Evolutionary conservation across 352 stramenopile genomes (phyloP).

Genomic region (Pythium dissotocum): DNA sequence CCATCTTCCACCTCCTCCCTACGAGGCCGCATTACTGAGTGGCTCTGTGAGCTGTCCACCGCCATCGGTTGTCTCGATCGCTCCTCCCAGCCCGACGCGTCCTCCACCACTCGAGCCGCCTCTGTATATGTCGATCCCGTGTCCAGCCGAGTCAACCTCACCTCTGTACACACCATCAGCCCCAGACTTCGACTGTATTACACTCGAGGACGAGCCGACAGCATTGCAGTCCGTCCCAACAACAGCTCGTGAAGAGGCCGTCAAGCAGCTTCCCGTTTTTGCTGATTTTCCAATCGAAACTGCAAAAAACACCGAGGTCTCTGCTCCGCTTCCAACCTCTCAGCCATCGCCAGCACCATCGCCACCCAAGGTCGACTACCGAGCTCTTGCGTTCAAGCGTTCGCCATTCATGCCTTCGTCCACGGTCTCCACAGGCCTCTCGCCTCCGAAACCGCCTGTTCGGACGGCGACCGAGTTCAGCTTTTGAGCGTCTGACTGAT

Average conservation of each 20-base stretch:
- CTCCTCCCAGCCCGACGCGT: background rate
- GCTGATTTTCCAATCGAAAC: background rate
- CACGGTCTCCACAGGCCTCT: background rate
- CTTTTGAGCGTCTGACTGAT: background rate
- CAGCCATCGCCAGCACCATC: constrained; percentile 12
- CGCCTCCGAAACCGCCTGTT: background rate
- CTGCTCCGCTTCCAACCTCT: background rate
- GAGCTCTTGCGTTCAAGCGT: constrained; percentile 51
- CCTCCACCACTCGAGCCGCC: background rate
- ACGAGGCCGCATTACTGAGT: no score
- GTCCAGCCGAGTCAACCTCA: constrained; percentile 18
- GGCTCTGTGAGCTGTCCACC: background rate
- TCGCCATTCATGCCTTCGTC: constrained; percentile 16
- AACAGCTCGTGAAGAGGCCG: no score
- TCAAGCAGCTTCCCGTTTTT: background rate
- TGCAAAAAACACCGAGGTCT: constrained; percentile 9
- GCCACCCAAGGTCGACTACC: constrained; percentile 37
- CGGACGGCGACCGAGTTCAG: constrained; percentile 6
- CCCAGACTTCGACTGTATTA: constrained; percentile 26
- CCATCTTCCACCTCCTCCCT: no score
- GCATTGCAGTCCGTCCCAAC: background rate
- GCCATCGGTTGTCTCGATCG: background rate
- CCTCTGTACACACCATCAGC: constrained; percentile 33
- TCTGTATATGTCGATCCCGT: constrained; percentile 8
- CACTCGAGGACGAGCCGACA: background rate